Conservation (phyloP, 345 rosid genomes). For the Hibiscus trionum region DNA sequence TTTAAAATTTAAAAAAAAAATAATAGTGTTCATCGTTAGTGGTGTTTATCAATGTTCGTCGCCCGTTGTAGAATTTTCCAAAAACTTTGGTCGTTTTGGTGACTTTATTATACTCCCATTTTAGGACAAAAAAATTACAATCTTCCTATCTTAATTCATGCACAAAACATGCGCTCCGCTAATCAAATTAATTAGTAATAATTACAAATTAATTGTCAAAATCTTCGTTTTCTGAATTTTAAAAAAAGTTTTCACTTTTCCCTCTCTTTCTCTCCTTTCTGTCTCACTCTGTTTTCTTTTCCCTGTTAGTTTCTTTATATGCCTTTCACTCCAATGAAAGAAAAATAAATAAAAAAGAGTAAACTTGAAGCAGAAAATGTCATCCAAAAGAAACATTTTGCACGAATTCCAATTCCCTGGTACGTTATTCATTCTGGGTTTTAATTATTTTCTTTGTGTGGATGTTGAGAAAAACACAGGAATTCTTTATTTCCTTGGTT, state of each 20-base stretch:
- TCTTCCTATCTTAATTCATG: background rate
- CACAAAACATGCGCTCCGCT: background rate
- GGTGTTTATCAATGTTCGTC: too few species aligned
- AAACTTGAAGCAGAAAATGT: background rate
- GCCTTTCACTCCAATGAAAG: background rate
- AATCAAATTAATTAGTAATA: background rate
- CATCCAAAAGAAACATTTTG: background rate
- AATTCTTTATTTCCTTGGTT: background rate
- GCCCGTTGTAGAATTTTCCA: too few species aligned
- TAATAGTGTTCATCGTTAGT: too few species aligned
- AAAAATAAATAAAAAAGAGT: background rate
- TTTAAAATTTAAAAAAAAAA: too few species aligned
- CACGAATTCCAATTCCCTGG: conserved; percentile 17
- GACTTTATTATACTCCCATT: background rate
- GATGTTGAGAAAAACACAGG: background rate
- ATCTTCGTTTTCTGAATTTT: background rate
- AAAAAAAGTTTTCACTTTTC: background rate
- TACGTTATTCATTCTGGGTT: conserved; percentile 1
- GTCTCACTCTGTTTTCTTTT: background rate
- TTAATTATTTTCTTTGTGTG: background rate
- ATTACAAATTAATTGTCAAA: background rate
- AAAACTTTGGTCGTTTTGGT: background rate
- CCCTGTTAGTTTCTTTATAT: background rate
- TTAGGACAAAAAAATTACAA: background rate
- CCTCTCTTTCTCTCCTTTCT: conserved; percentile 5